phyloP scores from a whole-genome alignment of 768 basidiomycete species.

The Rhodocollybia butyracea region DNA sequence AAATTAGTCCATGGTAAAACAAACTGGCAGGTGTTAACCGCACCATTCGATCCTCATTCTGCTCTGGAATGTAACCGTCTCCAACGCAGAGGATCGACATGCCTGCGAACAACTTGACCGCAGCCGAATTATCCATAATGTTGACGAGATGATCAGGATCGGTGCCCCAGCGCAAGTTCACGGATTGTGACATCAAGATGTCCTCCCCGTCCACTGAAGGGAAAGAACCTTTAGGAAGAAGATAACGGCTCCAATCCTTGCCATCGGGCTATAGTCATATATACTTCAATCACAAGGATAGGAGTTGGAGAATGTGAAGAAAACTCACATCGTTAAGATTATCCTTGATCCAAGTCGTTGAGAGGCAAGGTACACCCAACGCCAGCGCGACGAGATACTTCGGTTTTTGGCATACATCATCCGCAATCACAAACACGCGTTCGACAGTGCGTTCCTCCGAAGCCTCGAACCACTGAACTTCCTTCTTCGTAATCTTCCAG shows the following conservation, averaged over 20 bases:
- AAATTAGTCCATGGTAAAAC: background rate
- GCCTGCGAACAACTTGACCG: conserved; percentile 53
- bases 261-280: conserved; percentile 24
- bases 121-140: conserved; percentile 56
- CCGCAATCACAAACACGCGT: conserved; percentile 61
- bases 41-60: background rate
- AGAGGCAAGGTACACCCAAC: conserved; percentile 83
- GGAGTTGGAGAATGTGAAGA: background rate
- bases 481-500: conserved; percentile 49
- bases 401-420: conserved; percentile 64
- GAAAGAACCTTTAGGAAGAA: conserved; percentile 60
- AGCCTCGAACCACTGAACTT: conserved; percentile 44
- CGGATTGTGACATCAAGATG: conserved; percentile 40
- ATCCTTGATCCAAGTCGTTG: conserved; percentile 47
- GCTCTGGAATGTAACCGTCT: conserved; percentile 46
- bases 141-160: conserved; percentile 48
- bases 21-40: background rate
- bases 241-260: conserved; percentile 60
- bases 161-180: conserved; percentile 46
- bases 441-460: conserved; percentile 33
- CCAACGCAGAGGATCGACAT: conserved; percentile 62
- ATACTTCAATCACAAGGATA: background rate
- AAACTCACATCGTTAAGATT: conserved; percentile 30
- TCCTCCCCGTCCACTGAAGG: conserved; percentile 15
- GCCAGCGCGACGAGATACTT: conserved; percentile 84